Percentiles rank a stretch among this genome's conserved stretches.
These are phyloP conservation scores for Domatiomyces catenatus DNA, from an alignment of 2,329 filamentous ascomycete species.

Conservation along the genomic window DNA sequence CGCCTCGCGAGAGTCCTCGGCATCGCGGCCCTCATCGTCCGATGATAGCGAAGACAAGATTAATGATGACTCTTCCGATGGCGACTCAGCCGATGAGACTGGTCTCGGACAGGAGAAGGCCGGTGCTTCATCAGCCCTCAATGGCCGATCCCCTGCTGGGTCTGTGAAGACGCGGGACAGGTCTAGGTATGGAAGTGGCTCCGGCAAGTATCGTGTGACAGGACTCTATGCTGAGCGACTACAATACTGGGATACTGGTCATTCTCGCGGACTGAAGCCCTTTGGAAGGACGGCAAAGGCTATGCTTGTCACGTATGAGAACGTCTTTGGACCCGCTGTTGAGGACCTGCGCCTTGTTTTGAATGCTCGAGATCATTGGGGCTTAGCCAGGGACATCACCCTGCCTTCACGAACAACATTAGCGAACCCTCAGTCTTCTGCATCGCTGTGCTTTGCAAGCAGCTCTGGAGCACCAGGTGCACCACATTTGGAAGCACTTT, in stretches of 20 bases:
- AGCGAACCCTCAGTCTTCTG: not conserved
- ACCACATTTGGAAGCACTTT: constrained; percentile 16
- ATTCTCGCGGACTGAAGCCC: constrained; percentile 25
- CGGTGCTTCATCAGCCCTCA: constrained; percentile 2
- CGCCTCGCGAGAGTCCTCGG: constrained; percentile 9
- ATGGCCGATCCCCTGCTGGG: constrained; percentile 1
- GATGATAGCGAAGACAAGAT: constrained; percentile 1
- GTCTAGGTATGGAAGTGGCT: constrained; percentile 4
- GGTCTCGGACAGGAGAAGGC: constrained; percentile 1
- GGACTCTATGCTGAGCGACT: not conserved
- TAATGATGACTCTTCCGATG: not conserved
- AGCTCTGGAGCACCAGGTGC: constrained; percentile 5
- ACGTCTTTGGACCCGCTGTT: constrained; percentile 36
- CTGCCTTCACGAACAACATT: constrained; percentile 34
- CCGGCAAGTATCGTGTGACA: constrained; percentile 1
- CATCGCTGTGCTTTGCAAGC: not conserved
- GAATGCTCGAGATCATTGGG: constrained; percentile 37
- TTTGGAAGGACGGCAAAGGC: constrained; percentile 22
- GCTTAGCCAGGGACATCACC: constrained; percentile 29
- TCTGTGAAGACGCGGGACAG: constrained; percentile 1
- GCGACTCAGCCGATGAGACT: not conserved
- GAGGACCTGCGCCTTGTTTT: constrained; percentile 36
- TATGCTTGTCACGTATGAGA: constrained; percentile 32
- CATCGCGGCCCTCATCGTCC: constrained; percentile 11
- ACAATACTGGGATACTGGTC: constrained; percentile 17